Percentiles rank a stretch among this genome's conserved stretches.
These are phyloP conservation scores for Mortierella antarctica DNA, from an alignment of 192 early-diverging fungal species.

Conservation along the genomic window DNA sequence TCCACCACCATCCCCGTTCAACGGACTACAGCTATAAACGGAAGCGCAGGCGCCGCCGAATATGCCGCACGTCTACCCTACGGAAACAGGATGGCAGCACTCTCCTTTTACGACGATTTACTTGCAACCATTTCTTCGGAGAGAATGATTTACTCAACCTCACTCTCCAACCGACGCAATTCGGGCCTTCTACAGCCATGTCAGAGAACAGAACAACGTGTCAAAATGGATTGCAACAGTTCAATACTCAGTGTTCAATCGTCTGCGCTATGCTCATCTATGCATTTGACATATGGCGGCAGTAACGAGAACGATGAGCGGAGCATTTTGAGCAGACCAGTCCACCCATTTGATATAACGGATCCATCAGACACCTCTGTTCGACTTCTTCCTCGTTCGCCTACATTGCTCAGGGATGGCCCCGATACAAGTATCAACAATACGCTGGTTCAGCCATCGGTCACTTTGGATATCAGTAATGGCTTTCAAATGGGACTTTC, in stretches of 20 bases:
- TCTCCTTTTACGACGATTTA: slow-evolving; percentile 40
- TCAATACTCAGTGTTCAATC: slow-evolving; percentile 2
- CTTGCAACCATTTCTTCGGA: slow-evolving; percentile 35
- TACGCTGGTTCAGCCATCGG: slow-evolving; percentile 8
- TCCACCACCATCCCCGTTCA: too few species aligned
- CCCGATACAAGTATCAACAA: neutral
- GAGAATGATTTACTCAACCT: slow-evolving; percentile 20
- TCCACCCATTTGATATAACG: slow-evolving; percentile 36
- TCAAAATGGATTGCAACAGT: neutral
- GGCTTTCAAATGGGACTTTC: neutral
- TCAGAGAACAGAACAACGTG: neutral
- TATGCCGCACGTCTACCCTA: too few species aligned
- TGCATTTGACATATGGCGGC: neutral
- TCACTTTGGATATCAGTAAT: neutral
- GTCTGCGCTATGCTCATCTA: slow-evolving; percentile 14
- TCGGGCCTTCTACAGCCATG: neutral
- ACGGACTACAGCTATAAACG: too few species aligned
- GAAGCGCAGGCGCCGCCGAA: too few species aligned
- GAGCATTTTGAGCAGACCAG: neutral
- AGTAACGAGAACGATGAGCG: slow-evolving; percentile 8
- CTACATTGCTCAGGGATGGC: neutral
- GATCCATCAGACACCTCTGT: neutral
- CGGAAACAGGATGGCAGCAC: slow-evolving; percentile 1
- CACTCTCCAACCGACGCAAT: neutral
- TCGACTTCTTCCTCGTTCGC: neutral